Conservation (phyloP, 176 grass and related monocot genomes). For the Oryza meyeriana region DNA sequence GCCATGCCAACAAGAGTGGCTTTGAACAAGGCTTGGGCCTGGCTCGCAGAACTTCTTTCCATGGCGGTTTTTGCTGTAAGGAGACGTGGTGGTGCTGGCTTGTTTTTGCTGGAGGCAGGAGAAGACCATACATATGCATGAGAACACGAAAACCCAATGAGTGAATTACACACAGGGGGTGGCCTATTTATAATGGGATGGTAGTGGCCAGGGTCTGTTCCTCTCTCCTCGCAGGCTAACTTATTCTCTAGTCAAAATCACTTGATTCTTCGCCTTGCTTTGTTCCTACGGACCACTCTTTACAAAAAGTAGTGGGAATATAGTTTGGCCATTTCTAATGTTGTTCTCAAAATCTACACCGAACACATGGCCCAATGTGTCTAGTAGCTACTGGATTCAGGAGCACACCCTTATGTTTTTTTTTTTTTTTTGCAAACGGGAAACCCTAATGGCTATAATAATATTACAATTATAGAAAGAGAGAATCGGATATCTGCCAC, state of each 20-base stretch:
- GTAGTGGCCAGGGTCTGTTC: not conserved
- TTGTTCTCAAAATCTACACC: not conserved
- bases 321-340: not conserved
- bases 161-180: not conserved
- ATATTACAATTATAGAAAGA: no score
- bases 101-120: not conserved
- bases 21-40: not conserved
- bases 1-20: slow-evolving; percentile 26
- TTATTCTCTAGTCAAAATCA: slow-evolving; percentile 21
- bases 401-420: not conserved
- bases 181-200: not conserved
- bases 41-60: not conserved
- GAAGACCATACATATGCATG: slow-evolving; percentile 5
- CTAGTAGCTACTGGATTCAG: not conserved
- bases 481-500: no score
- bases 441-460: no score
- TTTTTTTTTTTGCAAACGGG: no score
- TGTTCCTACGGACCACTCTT: not conserved
- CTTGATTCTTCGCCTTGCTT: not conserved
- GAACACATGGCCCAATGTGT: not conserved
- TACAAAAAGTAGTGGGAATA: not conserved
- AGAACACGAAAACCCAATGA: slow-evolving; percentile 2
- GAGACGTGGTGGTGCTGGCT: not conserved
- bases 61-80: slow-evolving; percentile 12
- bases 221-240: not conserved